Evolutionary conservation across 1,284 basidiomycete species (phyloP).

Genomic region (Melanopsichium pennsylvanicum): DNA sequence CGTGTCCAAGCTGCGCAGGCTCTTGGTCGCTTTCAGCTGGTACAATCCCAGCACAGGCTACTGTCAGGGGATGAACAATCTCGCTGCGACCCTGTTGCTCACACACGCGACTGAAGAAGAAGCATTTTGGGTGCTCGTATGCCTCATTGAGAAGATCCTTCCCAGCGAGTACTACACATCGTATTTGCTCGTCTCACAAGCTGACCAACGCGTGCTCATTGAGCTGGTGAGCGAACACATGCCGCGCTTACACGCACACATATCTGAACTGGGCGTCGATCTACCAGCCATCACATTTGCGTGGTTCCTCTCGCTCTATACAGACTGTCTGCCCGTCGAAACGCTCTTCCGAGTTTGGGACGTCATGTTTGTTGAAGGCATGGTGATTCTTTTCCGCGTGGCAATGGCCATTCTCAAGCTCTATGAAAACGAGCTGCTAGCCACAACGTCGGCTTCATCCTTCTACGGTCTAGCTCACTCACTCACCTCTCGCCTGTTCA

Average conservation of each 20-base stretch:
- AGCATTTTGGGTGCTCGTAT: slow-evolving; percentile 92
- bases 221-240: slow-evolving; percentile 82
- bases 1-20: slow-evolving; percentile 85
- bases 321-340: slow-evolving; percentile 93
- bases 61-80: slow-evolving; percentile 80
- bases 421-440: slow-evolving; percentile 82
- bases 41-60: slow-evolving; percentile 67
- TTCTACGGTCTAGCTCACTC: slow-evolving; percentile 86
- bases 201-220: slow-evolving; percentile 87
- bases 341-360: slow-evolving; percentile 72
- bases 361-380: slow-evolving; percentile 90
- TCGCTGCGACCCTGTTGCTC: slow-evolving; percentile 90
- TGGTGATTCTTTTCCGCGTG: slow-evolving; percentile 84
- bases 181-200: slow-evolving; percentile 76
- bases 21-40: slow-evolving; percentile 90
- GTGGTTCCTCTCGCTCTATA: slow-evolving; percentile 96
- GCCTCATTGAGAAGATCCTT: slow-evolving; percentile 72
- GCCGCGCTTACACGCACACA: slow-evolving; percentile 79
- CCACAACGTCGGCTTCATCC: slow-evolving; percentile 81
- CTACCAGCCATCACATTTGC: slow-evolving; percentile 94
- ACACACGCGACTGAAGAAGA: slow-evolving; percentile 94
- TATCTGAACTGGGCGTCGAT: slow-evolving; percentile 83
- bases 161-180: slow-evolving; percentile 67
- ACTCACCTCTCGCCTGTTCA: slow-evolving; percentile 88
- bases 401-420: slow-evolving; percentile 84